Percentiles rank a stretch among this genome's conserved stretches.
Conservation (phyloP, 1,284 basidiomycete species). For the Tilletia caries region DNA sequence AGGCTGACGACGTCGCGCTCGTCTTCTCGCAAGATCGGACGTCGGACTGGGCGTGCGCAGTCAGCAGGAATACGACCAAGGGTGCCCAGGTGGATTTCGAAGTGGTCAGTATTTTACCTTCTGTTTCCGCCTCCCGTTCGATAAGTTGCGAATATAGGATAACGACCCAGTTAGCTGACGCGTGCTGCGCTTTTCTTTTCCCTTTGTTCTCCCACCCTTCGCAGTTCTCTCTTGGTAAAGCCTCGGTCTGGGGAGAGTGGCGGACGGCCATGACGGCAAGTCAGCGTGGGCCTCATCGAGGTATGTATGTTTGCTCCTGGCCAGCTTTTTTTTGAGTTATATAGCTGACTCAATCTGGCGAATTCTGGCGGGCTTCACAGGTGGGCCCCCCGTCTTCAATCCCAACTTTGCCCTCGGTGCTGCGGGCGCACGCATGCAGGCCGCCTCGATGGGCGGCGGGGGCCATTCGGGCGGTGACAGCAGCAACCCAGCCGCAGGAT, state of each 20-base stretch:
- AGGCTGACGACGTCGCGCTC: constrained; percentile 30
- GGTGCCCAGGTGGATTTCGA: constrained; percentile 37
- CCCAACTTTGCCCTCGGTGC: constrained; percentile 10
- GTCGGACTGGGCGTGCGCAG: constrained; percentile 41
- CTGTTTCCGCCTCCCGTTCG: no score
- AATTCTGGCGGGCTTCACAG: no score
- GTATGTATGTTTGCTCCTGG: neutral
- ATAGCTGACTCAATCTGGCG: neutral
- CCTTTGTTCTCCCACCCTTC: neutral
- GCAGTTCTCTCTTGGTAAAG: constrained; percentile 20
- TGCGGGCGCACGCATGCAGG: neutral
- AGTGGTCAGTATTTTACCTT: no score
- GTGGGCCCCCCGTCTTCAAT: neutral
- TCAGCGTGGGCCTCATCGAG: constrained; percentile 13
- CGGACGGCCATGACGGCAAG: constrained; percentile 1
- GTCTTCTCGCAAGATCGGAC: constrained; percentile 38
- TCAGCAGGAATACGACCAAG: constrained; percentile 29
- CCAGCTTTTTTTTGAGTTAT: no score
- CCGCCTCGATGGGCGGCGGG: neutral
- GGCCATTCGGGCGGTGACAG: neutral
- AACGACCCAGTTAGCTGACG: constrained; percentile 27
- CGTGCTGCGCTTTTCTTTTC: constrained; percentile 30
- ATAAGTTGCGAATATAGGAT: constrained; percentile 29
- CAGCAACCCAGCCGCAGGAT: neutral
- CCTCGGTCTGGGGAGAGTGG: constrained; percentile 14